Evolutionary conservation across 2,329 filamentous ascomycete species (phyloP), one percentile per base, ranked within the genome.

Genomic region (Mycosphaerella sp.): DNA sequence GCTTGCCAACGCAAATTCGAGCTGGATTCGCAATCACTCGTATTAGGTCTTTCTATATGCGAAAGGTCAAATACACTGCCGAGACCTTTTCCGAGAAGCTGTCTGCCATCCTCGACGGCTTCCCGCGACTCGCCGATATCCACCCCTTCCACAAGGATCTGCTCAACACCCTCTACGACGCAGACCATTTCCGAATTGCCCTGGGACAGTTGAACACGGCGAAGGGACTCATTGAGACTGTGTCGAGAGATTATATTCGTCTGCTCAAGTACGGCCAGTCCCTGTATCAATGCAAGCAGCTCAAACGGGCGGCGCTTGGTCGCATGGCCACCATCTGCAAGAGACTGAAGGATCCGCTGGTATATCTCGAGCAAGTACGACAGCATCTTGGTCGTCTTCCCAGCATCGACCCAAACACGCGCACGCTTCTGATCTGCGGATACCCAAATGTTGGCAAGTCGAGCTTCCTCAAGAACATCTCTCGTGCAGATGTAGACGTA

Each of bases 381-480:
- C 91, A 97, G 76, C 94, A 98, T 75, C 77, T 98, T 67, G 93
- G 91, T 56, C 90, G 93, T 85, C 82, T 98, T 59, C 94, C 93
- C 4, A 84, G 90, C n/a, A 98, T 98, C 70, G 94, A 98, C 70
- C 93, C 93, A 52, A 98, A 95, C 69, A 98, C 93, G 35, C 80
- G 93, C 63, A 98, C 93, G 1, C 82, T 98, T 40, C 79, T 98
- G 59, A 96, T 98, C 62, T 95, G 91, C 71, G 93, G 93, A 48
- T 97, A 97, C 70, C 93, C 93, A 62, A 98, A 98, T 65, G 89
- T 95, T 57, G 90, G 93, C 72, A 98, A 98, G 77, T 95, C 88
- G 50, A 95, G 88, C 62, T 98, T 98, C 77, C 73, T 98, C 67
- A 86, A 85, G 73, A 93, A 85, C 67, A 85, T 97, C 65, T 95